phyloP scores from a whole-genome alignment of 2,329 filamentous ascomycete genomes.

The Pseudocercospora macadamiae region DNA sequence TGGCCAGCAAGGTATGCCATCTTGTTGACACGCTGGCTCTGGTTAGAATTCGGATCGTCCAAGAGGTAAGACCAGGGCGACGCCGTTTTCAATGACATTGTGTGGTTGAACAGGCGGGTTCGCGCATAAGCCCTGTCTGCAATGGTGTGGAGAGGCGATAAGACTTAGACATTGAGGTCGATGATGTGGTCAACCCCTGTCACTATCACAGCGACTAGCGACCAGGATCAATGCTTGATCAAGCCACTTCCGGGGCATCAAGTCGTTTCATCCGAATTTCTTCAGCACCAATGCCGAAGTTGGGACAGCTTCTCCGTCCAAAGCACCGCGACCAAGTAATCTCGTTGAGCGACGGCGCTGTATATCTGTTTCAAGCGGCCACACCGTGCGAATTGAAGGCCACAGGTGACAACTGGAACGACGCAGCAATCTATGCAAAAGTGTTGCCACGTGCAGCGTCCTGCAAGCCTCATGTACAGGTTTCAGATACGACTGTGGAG shows the following conservation, averaged over 20 bases:
- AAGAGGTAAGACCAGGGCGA: background rate
- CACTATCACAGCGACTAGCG: background rate
- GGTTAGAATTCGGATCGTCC: background rate
- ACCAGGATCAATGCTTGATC: background rate
- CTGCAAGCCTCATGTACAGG: constrained; percentile 7
- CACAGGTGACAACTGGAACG: background rate
- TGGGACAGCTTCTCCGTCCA: background rate
- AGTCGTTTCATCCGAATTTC: constrained; percentile 5
- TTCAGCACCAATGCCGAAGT: constrained; percentile 7
- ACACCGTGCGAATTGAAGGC: background rate
- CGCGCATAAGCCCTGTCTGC: constrained; percentile 1
- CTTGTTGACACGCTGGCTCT: background rate
- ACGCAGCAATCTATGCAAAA: background rate
- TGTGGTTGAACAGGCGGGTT: background rate
- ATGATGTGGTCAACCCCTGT: background rate
- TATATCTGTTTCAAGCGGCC: constrained; percentile 1
- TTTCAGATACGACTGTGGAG: background rate
- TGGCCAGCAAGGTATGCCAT: background rate
- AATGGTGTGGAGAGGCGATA: background rate
- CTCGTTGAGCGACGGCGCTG: background rate
- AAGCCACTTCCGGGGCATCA: background rate
- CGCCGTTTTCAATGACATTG: background rate
- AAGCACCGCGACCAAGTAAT: background rate
- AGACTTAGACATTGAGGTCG: background rate
- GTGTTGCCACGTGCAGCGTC: constrained; percentile 1